Base-by-base conservation (phyloP, 352 stramenopile species). In the Phytophthora multivora region DNA sequence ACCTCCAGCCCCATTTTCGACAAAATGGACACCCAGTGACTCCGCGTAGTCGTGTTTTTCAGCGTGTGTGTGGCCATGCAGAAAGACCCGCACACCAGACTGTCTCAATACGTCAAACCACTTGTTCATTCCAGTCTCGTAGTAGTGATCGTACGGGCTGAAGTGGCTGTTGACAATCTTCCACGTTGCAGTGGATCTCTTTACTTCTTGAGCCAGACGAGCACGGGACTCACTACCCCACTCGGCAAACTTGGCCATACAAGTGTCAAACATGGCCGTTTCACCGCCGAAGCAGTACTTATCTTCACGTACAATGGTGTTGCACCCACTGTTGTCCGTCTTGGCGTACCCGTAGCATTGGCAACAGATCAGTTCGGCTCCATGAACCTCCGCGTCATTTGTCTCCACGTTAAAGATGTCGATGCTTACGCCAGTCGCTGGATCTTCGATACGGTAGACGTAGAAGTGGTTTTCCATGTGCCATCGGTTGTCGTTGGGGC, bases 1-100 rank as follows among this genome's bases (percentile, higher is more conserved):
- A 9, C 80, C 80, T 25, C 80, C 80, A 18, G 70, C 77, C 11
- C 80, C 77, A 42, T 88, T 89, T 50, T 86, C 75, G 8, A 89
- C 61, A 39, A 87, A 89, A 49, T 89, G 77, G 1, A 75, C 77
- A 7, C 58, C 55, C n/a, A 85, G 60, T 7, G 47, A 51, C 51
- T 58, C 65, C 12, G 63, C 54, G 48, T 77, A 69, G 55, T 88
- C 78, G 56, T 79, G 63, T 51, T 86, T 83, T 46, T 73, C 66
- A n/a, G 63, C 73, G n/a, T 58, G 38, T 7, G 38, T 41, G 16
- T 58, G 51, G 6, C 51, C 51, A 8, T 58, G n/a, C 10, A 89
- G 69, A 21, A 55, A 86, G 15, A 83, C 46, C 30, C 79, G 69
- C 16, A 83, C 56, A 26, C 67, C 73, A 11, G 54, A 53, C 21